These are phyloP conservation scores for Chenopodium berlandieri DNA, from an alignment of 148 eudicot genomes.

Conservation along the genomic window DNA sequence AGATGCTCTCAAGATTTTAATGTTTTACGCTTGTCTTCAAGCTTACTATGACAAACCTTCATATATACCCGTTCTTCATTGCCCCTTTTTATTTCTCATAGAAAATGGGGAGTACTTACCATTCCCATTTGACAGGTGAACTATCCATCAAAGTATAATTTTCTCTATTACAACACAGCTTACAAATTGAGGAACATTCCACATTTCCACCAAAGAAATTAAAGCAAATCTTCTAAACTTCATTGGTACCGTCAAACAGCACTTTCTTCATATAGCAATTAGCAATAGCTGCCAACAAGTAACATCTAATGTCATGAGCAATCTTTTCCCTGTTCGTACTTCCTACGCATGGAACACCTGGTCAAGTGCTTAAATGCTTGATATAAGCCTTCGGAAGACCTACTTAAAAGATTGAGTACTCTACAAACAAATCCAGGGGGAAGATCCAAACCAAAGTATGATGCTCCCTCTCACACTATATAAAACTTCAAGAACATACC, in stretches of 20 bases:
- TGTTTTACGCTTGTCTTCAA: not conserved
- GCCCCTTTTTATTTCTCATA: no score
- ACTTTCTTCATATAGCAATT: conserved; percentile 1
- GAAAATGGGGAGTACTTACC: no score
- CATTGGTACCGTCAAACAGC: conserved; percentile 6
- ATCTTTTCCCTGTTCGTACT: conserved; percentile 6
- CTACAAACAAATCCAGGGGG: not conserved
- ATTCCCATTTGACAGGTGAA: no score
- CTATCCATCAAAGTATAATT: not conserved
- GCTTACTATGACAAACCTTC: not conserved
- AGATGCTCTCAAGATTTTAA: not conserved
- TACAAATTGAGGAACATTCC: conserved; percentile 9
- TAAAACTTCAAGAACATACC: not conserved
- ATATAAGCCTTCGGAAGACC: not conserved
- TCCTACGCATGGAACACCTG: conserved; percentile 1
- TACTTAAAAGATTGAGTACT: not conserved
- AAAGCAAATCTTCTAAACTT: not conserved
- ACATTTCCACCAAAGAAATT: not conserved
- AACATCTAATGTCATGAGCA: conserved; percentile 3
- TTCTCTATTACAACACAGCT: not conserved
- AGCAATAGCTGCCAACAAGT: conserved; percentile 4
- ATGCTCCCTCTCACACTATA: not conserved
- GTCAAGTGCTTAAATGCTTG: not conserved
- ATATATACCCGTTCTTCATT: no score
- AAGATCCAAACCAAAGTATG: conserved; percentile 1